Percentiles rank a stretch among this genome's conserved stretches.
Conservation (phyloP, 2,329 filamentous ascomycete species). For the Aspergillus bombycis region DNA sequence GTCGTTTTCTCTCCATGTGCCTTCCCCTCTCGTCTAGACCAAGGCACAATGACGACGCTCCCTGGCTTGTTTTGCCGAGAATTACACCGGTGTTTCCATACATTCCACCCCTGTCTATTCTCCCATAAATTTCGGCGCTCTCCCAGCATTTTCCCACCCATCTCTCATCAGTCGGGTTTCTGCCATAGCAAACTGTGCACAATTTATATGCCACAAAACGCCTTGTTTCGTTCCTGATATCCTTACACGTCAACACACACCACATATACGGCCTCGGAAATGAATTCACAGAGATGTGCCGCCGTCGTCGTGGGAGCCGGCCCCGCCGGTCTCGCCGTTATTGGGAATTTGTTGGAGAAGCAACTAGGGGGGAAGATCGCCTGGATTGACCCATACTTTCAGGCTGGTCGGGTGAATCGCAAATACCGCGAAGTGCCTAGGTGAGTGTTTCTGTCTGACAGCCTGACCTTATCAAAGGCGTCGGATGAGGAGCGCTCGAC, state of each 20-base stretch:
- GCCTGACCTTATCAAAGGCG: neutral
- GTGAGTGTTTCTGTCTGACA: constrained; percentile 30
- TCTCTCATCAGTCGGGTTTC: neutral
- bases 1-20: neutral
- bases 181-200: neutral
- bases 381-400: constrained; percentile 63
- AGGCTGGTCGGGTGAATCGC: constrained; percentile 55
- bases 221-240: constrained; percentile 1
- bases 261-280: constrained; percentile 15
- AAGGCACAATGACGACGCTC: constrained; percentile 10
- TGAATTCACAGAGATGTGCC: constrained; percentile 44
- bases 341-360: constrained; percentile 64
- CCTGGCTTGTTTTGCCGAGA: constrained; percentile 21
- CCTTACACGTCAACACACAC: neutral
- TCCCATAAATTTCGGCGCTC: constrained; percentile 12
- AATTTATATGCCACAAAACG: neutral
- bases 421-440: constrained; percentile 65
- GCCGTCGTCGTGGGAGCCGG: constrained; percentile 64
- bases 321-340: constrained; percentile 61
- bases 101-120: constrained; percentile 2
- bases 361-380: constrained; percentile 53
- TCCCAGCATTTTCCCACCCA: neutral
- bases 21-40: constrained; percentile 9
- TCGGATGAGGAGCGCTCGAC: constrained; percentile 17
- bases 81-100: constrained; percentile 16